Percentiles rank a stretch among this genome's conserved stretches.
Evolutionary conservation across 306 rosid species (phyloP).

Genomic region (Alnus rubra): DNA sequence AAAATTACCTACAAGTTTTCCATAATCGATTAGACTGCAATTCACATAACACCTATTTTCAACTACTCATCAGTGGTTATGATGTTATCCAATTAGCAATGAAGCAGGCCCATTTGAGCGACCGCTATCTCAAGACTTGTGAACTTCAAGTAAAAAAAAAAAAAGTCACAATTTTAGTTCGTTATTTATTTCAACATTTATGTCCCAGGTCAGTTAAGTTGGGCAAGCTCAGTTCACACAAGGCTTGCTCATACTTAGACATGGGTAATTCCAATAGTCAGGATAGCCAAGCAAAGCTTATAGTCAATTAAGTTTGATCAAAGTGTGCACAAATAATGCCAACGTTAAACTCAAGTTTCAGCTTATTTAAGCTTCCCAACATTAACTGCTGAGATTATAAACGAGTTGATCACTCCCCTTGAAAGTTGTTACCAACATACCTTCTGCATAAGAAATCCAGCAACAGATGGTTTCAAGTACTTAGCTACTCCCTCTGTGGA

Average conservation of each 20-base stretch:
- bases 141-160: not conserved
- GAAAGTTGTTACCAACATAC: slow-evolving; percentile 33
- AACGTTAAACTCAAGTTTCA: slow-evolving; percentile 6
- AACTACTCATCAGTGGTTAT: not conserved
- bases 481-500: slow-evolving; percentile 93
- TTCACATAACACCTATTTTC: not conserved
- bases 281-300: not conserved
- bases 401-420: not conserved
- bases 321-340: not conserved
- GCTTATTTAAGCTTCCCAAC: not conserved
- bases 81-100: not conserved
- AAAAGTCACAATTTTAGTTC: not conserved
- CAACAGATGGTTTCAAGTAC: slow-evolving; percentile 84
- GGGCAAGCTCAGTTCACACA: not conserved
- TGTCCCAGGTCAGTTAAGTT: not conserved
- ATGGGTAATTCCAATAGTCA: not conserved
- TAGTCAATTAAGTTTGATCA: not conserved
- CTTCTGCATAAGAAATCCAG: slow-evolving; percentile 97
- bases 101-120: not conserved
- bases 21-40: not conserved
- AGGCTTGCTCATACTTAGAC: not conserved
- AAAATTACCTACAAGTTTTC: not conserved
- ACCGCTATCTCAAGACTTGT: not conserved
- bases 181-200: too few relatives aligned
- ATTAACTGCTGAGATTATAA: not conserved